A percentile compares a stretch with the other conserved stretches of the same genome.
Evolutionary conservation across 2,329 filamentous ascomycete species (phyloP).

Genomic region (Colletotrichum orbiculare): DNA sequence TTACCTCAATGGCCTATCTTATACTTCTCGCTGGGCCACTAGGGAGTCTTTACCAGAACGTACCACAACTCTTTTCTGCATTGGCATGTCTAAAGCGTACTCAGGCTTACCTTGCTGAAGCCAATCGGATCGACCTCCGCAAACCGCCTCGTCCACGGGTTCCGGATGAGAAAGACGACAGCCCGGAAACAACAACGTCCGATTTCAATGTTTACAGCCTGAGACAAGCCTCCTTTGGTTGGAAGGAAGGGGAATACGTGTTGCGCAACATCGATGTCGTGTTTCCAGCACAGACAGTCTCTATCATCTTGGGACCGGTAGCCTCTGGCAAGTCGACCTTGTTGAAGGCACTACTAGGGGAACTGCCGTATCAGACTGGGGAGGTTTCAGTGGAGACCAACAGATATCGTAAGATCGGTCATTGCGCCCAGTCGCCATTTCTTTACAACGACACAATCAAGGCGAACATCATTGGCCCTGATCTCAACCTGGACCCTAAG

Average conservation of each 20-base stretch:
- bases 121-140: constrained; percentile 39
- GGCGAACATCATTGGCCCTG: constrained; percentile 50
- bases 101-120: constrained; percentile 48
- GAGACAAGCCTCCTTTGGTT: neutral
- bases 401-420: constrained; percentile 38
- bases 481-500: constrained; percentile 42
- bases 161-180: neutral
- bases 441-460: constrained; percentile 47
- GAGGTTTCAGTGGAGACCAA: constrained; percentile 20
- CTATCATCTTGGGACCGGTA: constrained; percentile 51
- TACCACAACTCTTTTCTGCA: neutral
- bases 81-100: constrained; percentile 39
- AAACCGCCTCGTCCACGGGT: neutral
- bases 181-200: neutral
- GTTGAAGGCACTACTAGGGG: constrained; percentile 48
- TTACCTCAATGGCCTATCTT: neutral
- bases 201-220: neutral
- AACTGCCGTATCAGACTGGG: constrained; percentile 38
- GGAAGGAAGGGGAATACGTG: constrained; percentile 28
- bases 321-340: constrained; percentile 52
- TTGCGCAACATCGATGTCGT: constrained; percentile 39
- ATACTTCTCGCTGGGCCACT: neutral
- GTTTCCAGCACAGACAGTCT: constrained; percentile 40
- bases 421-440: constrained; percentile 47
- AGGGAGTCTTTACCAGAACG: neutral